Conservation (phyloP, 2,329 filamentous ascomycete species). For the Cladophialophora yegresii region DNA sequence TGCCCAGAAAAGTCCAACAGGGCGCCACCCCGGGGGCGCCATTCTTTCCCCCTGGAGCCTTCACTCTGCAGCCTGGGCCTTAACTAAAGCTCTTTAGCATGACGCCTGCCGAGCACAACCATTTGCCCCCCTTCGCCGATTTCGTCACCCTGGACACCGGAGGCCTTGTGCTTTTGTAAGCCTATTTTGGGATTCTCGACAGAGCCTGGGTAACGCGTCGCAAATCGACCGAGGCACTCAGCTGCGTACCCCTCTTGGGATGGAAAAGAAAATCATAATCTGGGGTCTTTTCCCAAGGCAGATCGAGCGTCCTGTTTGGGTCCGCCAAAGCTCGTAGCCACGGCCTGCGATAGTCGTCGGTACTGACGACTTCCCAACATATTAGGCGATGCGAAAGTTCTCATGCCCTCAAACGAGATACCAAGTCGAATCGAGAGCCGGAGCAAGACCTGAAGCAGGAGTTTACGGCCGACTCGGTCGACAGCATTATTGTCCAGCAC, state of each 20-base stretch:
- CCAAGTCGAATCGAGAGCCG: not conserved
- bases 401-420: not conserved
- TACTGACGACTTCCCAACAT: not conserved
- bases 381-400: not conserved
- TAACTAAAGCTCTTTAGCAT: not conserved
- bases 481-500: not conserved
- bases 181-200: not conserved
- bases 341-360: not conserved
- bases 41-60: slow-evolving; percentile 1
- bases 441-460: not conserved
- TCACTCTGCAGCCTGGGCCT: not conserved
- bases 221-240: not conserved
- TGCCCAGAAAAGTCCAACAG: not conserved
- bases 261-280: not conserved
- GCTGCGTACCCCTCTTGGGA: not conserved
- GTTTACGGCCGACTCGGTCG: not conserved
- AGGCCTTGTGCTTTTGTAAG: not conserved
- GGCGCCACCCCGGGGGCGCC: not conserved
- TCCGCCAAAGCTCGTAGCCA: not conserved
- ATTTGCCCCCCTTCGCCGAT: not conserved
- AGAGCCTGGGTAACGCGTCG: not conserved
- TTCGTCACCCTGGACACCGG: slow-evolving; percentile 4
- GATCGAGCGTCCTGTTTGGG: not conserved
- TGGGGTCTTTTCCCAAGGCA: not conserved
- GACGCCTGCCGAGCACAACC: slow-evolving; percentile 14